A percentile compares a stretch with the other conserved stretches of the same genome.
These are phyloP conservation scores for Xylaria scruposa DNA, from an alignment of 495 filamentous ascomycete genomes.

Conservation along the genomic window DNA sequence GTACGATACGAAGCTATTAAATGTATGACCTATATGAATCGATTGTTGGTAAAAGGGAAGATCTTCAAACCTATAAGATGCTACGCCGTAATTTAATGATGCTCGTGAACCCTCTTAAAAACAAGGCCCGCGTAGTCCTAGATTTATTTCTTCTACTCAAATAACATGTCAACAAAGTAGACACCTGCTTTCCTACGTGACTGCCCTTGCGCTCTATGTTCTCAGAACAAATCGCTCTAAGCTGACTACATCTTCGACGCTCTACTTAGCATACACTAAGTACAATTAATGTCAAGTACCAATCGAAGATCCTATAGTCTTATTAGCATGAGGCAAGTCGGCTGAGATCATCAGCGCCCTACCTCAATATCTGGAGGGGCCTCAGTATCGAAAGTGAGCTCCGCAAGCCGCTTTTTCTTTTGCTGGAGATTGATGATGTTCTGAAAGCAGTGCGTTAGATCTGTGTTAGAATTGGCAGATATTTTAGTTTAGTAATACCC, in stretches of 20 bases:
- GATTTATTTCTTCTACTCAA: too few species aligned
- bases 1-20: too few species aligned
- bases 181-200: neutral
- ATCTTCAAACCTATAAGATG: too few species aligned
- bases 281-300: neutral
- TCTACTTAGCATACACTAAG: neutral
- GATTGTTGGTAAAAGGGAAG: too few species aligned
- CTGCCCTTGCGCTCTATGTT: neutral
- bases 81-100: too few species aligned
- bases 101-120: too few species aligned
- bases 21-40: too few species aligned
- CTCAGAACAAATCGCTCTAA: neutral
- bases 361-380: neutral
- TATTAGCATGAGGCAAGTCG: neutral
- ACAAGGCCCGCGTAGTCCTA: too few species aligned
- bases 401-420: conserved; percentile 28
- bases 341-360: neutral
- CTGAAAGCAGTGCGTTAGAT: conserved; percentile 14
- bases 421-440: conserved; percentile 29
- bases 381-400: conserved; percentile 25
- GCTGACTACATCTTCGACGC: neutral
- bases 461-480: neutral
- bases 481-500: conserved; percentile 43
- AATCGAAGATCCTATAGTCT: neutral
- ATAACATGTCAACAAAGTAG: neutral